Conservation (phyloP, 768 basidiomycete genomes). For the Boletus pseudo-olivaceus region DNA sequence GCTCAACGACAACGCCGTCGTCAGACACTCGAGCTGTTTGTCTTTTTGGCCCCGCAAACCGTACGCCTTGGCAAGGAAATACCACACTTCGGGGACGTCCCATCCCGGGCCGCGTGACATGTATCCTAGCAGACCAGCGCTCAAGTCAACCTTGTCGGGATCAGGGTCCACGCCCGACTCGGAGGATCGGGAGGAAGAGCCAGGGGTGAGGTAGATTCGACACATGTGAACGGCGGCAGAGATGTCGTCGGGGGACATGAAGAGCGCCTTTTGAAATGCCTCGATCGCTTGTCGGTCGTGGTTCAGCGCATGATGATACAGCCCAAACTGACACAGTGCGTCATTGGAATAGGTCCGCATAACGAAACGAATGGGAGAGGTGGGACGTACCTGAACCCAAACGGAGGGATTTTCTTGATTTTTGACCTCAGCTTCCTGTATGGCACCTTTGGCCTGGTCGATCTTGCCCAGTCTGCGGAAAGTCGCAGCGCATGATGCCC, state of each 20-base stretch:
- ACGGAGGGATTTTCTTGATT: constrained; percentile 86
- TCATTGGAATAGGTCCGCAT: background rate
- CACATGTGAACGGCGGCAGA: constrained; percentile 76
- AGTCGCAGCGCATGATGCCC: constrained; percentile 93
- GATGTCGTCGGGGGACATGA: constrained; percentile 77
- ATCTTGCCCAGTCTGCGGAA: constrained; percentile 87
- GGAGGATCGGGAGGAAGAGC: constrained; percentile 16
- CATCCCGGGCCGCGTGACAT: constrained; percentile 79
- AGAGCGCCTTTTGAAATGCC: constrained; percentile 84
- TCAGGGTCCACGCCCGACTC: constrained; percentile 21
- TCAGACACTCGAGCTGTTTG: constrained; percentile 71
- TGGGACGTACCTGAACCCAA: constrained; percentile 81
- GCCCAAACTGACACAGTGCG: constrained; percentile 52
- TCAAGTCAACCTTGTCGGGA: constrained; percentile 65
- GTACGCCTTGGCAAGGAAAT: constrained; percentile 79
- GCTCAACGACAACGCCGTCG: constrained; percentile 60
- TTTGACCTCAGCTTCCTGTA: constrained; percentile 90
- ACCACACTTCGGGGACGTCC: constrained; percentile 96
- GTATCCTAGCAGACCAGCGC: constrained; percentile 74
- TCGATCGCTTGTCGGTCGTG: constrained; percentile 63
- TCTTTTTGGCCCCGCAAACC: constrained; percentile 69
- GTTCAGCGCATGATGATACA: constrained; percentile 64
- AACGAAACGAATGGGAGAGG: background rate
- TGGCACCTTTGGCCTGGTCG: constrained; percentile 85
- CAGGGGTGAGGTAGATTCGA: constrained; percentile 59